Base-by-base conservation (phyloP, 148 eudicot species). In the Oxyria digyna region DNA sequence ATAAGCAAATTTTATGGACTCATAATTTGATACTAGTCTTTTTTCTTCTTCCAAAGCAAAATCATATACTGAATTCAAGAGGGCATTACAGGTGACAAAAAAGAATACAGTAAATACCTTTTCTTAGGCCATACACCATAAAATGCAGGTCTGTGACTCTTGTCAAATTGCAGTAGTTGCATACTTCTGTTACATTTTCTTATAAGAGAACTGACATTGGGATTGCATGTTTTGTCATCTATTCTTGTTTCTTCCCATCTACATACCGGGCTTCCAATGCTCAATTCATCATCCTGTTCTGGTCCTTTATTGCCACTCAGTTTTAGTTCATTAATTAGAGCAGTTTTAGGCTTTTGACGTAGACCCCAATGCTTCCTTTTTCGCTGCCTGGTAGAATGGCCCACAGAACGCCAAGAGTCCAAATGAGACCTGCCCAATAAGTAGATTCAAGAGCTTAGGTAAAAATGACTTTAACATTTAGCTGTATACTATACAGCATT, bases 91-190 rank as follows among this genome's bases (percentile, higher is more conserved):
- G 13, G 62, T 24, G 31, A 3, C 49, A 14, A 13, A 26, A 29
- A 27, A 59, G 13, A 11, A 29, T 27, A 4, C 3, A 18, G 14
- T 66, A 18, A 8, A 55, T 55, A 94, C 98, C 96, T 94, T 81
- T 82, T 87, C 77, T 75, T 90, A 27, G 87, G 87, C 97, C 97
- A 86, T 72, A 82, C 72, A 63, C 98, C 98, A 83, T 88, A 94
- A 81, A 94, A 94, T 54, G 98, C 96, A 77, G 98, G 98, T 77
- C 97, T 84, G 68, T 81, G 23, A 68, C 97, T 83, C 81, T 94
- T 90, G 75, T 88, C 96, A 80, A 94, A 94, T 79, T 94, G 98
- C 80, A 94, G 76, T 23, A 94, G 77, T 81, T 93, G 85, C 80
- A 72, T 90, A 70, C 74, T 76, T 37, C 74, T 66, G 29, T 62